A percentile compares a stretch with the other conserved stretches of the same genome.
Conservation (phyloP, 495 filamentous ascomycete genomes). For the Trichocladium antarcticum region DNA sequence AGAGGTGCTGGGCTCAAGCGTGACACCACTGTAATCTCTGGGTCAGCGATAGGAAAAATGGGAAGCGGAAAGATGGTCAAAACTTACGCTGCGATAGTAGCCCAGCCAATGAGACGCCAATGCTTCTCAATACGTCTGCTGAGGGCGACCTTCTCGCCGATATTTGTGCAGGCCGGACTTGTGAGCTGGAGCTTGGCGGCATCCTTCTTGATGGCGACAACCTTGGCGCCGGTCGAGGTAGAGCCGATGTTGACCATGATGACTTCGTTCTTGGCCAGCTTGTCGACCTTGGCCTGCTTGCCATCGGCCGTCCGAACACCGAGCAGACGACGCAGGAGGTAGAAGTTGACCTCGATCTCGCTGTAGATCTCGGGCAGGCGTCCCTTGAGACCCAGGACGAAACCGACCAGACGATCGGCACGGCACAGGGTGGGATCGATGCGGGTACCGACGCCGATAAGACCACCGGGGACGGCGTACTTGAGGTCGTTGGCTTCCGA, state of each 20-base stretch:
- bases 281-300: constrained; percentile 98
- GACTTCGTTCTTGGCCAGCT: constrained; percentile 94
- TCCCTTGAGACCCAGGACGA: constrained; percentile 91
- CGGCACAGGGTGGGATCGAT: constrained; percentile 95
- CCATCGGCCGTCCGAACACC: constrained; percentile 97
- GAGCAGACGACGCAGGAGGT: constrained; percentile 81
- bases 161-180: constrained; percentile 81
- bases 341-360: constrained; percentile 98
- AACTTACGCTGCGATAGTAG: constrained; percentile 60
- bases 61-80: background rate
- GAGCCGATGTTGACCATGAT: constrained; percentile 99
- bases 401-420: constrained; percentile 96
- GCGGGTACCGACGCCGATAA: constrained; percentile 94
- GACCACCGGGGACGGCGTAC: constrained; percentile 90
- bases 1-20: constrained; percentile 30
- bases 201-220: constrained; percentile 92
- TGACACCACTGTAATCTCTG: constrained; percentile 27
- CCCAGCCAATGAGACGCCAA: constrained; percentile 97
- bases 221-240: constrained; percentile 90
- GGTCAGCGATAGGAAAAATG: background rate
- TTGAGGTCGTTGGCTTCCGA: constrained; percentile 96
- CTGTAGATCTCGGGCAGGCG: constrained; percentile 88
- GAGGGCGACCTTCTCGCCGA: constrained; percentile 95
- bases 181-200: constrained; percentile 73
- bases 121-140: constrained; percentile 96